These are phyloP conservation scores for Boletus rubroflammeus DNA, from an alignment of 768 basidiomycete genomes.

Conservation along the genomic window DNA sequence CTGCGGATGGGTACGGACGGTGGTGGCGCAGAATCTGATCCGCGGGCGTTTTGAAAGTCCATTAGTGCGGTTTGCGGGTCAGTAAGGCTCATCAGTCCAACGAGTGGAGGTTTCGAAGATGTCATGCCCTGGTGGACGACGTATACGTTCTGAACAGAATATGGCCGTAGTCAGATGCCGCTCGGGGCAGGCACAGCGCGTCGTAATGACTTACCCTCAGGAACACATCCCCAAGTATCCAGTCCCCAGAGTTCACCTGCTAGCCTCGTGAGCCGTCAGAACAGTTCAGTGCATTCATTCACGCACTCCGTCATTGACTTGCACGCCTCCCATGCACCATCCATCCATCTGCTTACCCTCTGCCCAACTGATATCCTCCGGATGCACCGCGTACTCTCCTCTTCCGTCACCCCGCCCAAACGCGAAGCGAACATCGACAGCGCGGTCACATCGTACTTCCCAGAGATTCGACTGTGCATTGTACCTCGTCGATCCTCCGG, in stretches of 20 bases:
- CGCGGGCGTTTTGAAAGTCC: slow-evolving; percentile 41
- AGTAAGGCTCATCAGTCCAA: slow-evolving; percentile 47
- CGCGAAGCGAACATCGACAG: slow-evolving; percentile 43
- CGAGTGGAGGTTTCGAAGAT: slow-evolving; percentile 35
- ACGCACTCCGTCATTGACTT: slow-evolving; percentile 48
- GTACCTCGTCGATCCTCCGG: slow-evolving; percentile 36
- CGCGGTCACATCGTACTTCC: slow-evolving; percentile 49
- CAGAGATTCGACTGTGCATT: slow-evolving; percentile 38
- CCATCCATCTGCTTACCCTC: slow-evolving; percentile 37
- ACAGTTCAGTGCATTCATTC: neutral
- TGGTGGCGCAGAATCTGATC: slow-evolving; percentile 36
- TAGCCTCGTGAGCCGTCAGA: slow-evolving; percentile 1
- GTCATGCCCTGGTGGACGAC: slow-evolving; percentile 45
- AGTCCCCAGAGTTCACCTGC: slow-evolving; percentile 54
- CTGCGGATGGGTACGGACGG: slow-evolving; percentile 11
- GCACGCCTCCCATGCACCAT: slow-evolving; percentile 58
- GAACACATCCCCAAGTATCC: slow-evolving; percentile 59
- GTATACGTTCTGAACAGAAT: slow-evolving; percentile 47
- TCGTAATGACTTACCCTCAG: slow-evolving; percentile 41
- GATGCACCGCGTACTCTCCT: slow-evolving; percentile 45
- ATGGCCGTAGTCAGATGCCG: slow-evolving; percentile 1
- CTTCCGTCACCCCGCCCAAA: slow-evolving; percentile 37
- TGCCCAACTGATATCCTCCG: slow-evolving; percentile 50
- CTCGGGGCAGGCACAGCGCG: neutral
- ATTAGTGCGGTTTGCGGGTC: slow-evolving; percentile 34